phyloP scores from a whole-genome alignment of 2,329 filamentous ascomycete genomes.

The Hymenoscyphus albidus region DNA sequence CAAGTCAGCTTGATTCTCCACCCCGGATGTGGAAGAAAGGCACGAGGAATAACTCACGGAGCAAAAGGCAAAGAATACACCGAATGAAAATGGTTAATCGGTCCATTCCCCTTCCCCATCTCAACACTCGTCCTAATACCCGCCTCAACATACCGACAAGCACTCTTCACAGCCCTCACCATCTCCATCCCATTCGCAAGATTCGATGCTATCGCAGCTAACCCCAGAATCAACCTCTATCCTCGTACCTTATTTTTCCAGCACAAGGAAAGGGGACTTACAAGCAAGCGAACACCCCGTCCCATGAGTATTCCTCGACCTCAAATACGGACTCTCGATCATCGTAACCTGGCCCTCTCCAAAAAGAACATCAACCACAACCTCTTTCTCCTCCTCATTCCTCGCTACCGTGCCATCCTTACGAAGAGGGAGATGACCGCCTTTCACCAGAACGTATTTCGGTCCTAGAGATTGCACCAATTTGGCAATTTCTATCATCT shows the following conservation, averaged over 20 bases:
- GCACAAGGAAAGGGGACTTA: slow-evolving; percentile 41
- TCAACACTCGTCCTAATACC: slow-evolving; percentile 51
- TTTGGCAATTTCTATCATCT: slow-evolving; percentile 66
- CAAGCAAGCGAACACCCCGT: slow-evolving; percentile 93
- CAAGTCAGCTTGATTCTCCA: not conserved
- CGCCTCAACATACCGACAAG: slow-evolving; percentile 67
- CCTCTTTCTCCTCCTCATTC: slow-evolving; percentile 53
- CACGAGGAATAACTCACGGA: slow-evolving; percentile 38
- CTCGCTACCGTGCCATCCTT: slow-evolving; percentile 57
- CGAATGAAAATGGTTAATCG: slow-evolving; percentile 77
- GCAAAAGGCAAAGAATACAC: slow-evolving; percentile 64
- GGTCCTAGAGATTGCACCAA: slow-evolving; percentile 66
- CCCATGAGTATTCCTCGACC: slow-evolving; percentile 81
- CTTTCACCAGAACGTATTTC: slow-evolving; percentile 80
- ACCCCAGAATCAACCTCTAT: slow-evolving; percentile 9
- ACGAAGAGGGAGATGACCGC: slow-evolving; percentile 80
- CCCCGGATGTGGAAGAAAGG: not conserved
- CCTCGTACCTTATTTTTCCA: not conserved
- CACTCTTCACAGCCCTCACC: slow-evolving; percentile 58
- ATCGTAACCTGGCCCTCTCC: slow-evolving; percentile 55
- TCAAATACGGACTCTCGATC: slow-evolving; percentile 67
- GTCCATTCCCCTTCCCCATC: slow-evolving; percentile 62
- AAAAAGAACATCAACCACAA: slow-evolving; percentile 75
- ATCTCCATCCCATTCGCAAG: slow-evolving; percentile 57
- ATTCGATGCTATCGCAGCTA: slow-evolving; percentile 70